Percentiles rank a stretch among this genome's conserved stretches.
phyloP scores from a whole-genome alignment of 2,329 filamentous ascomycete genomes.

The Botrytis tulipae region DNA sequence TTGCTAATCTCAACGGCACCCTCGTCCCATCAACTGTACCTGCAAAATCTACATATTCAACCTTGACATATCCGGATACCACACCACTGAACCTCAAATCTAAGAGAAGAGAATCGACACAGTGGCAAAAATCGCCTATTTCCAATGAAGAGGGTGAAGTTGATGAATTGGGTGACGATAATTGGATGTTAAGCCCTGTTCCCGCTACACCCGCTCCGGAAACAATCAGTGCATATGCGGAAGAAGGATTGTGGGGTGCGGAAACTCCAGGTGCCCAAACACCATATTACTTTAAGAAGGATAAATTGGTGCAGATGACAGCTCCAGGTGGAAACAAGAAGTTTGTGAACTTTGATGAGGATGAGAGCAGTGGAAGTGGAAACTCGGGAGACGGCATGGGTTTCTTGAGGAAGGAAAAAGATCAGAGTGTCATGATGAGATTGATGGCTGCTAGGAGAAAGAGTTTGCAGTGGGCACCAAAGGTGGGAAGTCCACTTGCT shows the following conservation, averaged over 20 bases:
- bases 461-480: conserved; percentile 75
- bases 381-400: conserved; percentile 24
- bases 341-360: conserved; percentile 29
- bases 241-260: conserved; percentile 34
- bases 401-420: conserved; percentile 50
- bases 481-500: conserved; percentile 69
- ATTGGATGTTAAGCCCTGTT: conserved; percentile 35
- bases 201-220: conserved; percentile 38
- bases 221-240: conserved; percentile 34
- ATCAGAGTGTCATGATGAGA: conserved; percentile 45
- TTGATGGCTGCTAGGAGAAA: conserved; percentile 72
- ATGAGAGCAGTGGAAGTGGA: conserved; percentile 1
- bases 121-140: conserved; percentile 39
- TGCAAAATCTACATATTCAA: conserved; percentile 33
- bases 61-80: conserved; percentile 36
- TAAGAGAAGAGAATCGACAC: conserved; percentile 35
- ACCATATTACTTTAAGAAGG: conserved; percentile 37
- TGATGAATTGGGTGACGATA: conserved; percentile 30
- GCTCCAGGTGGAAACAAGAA: conserved; percentile 25
- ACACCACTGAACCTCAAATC: conserved; percentile 36
- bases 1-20: conserved; percentile 67
- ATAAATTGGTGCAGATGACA: conserved; percentile 37
- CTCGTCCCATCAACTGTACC: conserved; percentile 47
- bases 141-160: conserved; percentile 20
- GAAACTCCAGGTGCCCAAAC: conserved; percentile 36